Conservation (phyloP, 2,329 filamentous ascomycete species). For the Hymenotorrendiella dingleyae region DNA sequence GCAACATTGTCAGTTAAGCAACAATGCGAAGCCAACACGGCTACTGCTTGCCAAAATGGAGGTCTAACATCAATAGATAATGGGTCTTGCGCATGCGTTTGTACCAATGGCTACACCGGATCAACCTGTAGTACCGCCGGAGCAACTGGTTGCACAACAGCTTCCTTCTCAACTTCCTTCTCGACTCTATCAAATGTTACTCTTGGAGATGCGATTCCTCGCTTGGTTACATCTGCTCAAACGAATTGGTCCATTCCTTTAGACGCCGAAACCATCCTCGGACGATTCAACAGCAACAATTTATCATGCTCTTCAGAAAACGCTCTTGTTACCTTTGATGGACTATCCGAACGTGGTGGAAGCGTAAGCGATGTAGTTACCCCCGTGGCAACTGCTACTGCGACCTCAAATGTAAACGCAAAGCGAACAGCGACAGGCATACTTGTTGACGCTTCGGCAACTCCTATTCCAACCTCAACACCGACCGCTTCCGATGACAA, state of each 20-base stretch:
- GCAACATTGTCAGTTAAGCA: slow-evolving; percentile 12
- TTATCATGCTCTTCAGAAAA: slow-evolving; percentile 83
- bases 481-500: slow-evolving; percentile 9
- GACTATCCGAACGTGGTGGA: slow-evolving; percentile 29
- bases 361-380: slow-evolving; percentile 12
- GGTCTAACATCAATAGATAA: slow-evolving; percentile 67
- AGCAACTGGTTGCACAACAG: slow-evolving; percentile 50
- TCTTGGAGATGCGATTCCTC: slow-evolving; percentile 71
- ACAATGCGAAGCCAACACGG: slow-evolving; percentile 53
- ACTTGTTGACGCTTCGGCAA: slow-evolving; percentile 3
- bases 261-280: slow-evolving; percentile 61
- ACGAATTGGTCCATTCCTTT: slow-evolving; percentile 72
- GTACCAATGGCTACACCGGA: slow-evolving; percentile 79
- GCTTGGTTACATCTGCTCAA: slow-evolving; percentile 60
- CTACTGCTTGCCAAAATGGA: slow-evolving; percentile 64
- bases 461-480: slow-evolving; percentile 6
- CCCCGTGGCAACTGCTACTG: neutral
- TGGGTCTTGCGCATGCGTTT: slow-evolving; percentile 76
- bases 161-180: slow-evolving; percentile 37
- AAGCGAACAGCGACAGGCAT: slow-evolving; percentile 5
- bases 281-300: slow-evolving; percentile 67
- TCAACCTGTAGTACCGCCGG: slow-evolving; percentile 47
- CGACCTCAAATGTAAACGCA: neutral
- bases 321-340: slow-evolving; percentile 78
- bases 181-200: slow-evolving; percentile 60